Base-by-base conservation (phyloP, 805 yeast species). In the Cyberlindnera maritima region DNA sequence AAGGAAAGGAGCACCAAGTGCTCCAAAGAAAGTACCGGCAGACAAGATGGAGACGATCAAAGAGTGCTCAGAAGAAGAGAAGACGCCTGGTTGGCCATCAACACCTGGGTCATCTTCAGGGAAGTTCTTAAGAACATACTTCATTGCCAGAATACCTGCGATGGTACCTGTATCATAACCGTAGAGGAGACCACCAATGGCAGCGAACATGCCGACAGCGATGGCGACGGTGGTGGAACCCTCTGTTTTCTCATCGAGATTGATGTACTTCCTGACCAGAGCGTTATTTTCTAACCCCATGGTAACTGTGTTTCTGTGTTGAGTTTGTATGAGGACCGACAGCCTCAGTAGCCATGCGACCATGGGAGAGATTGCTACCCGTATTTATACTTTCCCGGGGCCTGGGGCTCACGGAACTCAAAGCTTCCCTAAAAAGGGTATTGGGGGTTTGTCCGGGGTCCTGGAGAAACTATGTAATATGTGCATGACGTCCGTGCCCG, bases 81-180 rank as follows among this genome's bases (percentile, higher is more conserved):
- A 77, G 3, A 47, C 56, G 37, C 64, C 60, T 4, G 44, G 48
- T 56, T 49, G 69, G 56, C 63, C 60, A 65, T 75, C 76, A 43
- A 54, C 45, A 36, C 62, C 59, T 7, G 57, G 55, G 9, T 59
- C 53, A 46, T 72, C 67, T 5, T 59, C 44, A 2, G 80, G 78
- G 53, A 76, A 72, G 17, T 61, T 61, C n/a, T 59, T 47, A n/a
- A 67, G 61, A 18, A 77, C 81, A 55, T 77, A 81, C 52, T 66
- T 61, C 88, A 83, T 83, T 50, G 78, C 87, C 70, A 82, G 63
- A 40, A 83, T 76, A 67, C 83, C 85, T 52, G 81, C 77, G 49
- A 82, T 81, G 42, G 81, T 72, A 48, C 88, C 88, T 1, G 88
- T 81, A 61, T 83, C 88, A 60, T 80, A 82, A 44, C 88, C 88